These are phyloP conservation scores for Fusarium brevicatenulatum DNA, from an alignment of 2,329 filamentous ascomycete genomes.

Conservation along the genomic window DNA sequence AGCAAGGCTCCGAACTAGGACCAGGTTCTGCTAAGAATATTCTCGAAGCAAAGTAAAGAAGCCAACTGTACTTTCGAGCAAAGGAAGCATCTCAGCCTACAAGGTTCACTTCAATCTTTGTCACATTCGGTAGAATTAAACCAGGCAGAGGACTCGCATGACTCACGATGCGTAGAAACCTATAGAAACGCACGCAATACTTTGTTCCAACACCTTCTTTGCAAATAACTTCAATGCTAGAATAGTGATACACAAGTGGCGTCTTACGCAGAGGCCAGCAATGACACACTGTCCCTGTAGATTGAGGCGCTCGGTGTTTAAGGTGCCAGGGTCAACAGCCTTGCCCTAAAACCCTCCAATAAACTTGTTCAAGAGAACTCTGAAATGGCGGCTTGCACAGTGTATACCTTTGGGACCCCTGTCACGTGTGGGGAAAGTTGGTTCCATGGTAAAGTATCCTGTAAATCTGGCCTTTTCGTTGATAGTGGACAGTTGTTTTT, in stretches of 20 bases:
- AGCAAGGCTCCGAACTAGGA: conserved; percentile 14
- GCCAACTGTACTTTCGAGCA: conserved; percentile 18
- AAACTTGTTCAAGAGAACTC: not conserved
- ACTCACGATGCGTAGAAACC: conserved; percentile 31
- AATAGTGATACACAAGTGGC: conserved; percentile 17
- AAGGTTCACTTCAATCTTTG: not conserved
- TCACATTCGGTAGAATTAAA: not conserved
- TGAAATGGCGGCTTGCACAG: conserved; percentile 35
- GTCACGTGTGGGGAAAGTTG: conserved; percentile 47
- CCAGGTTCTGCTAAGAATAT: conserved; percentile 38
- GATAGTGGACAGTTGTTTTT: conserved; percentile 54
- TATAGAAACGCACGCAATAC: conserved; percentile 17
- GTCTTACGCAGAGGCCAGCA: conserved; percentile 14
- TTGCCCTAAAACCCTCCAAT: conserved; percentile 3
- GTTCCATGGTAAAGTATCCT: not conserved
- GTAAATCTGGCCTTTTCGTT: conserved; percentile 56
- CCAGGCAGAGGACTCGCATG: conserved; percentile 12
- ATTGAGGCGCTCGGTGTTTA: conserved; percentile 27
- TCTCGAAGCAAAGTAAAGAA: conserved; percentile 42
- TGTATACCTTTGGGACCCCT: conserved; percentile 40
- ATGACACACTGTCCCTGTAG: not conserved
- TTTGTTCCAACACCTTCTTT: conserved; percentile 12
- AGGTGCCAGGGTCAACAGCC: conserved; percentile 31
- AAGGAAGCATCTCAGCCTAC: not conserved
- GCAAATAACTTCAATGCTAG: not conserved